phyloP scores from a whole-genome alignment of 352 stramenopile genomes.

The Blastocystis sp. region DNA sequence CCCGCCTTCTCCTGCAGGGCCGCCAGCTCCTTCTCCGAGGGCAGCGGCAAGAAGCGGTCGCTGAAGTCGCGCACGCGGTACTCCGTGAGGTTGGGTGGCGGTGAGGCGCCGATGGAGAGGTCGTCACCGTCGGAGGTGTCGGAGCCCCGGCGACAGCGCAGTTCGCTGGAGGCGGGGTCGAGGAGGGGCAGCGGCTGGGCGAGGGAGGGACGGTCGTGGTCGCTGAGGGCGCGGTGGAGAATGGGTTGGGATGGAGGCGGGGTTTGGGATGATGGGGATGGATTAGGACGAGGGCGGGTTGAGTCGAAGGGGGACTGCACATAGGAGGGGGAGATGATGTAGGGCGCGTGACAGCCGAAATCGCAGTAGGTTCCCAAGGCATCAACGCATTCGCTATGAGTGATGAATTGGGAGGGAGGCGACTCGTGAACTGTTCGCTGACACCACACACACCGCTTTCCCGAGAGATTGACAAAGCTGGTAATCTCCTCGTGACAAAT shows the following conservation, averaged over 20 bases:
- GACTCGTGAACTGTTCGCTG: slow-evolving; percentile 68
- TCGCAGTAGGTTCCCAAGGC: slow-evolving; percentile 42
- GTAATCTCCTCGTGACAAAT: slow-evolving; percentile 69
- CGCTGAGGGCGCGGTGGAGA: neutral
- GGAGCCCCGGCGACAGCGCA: slow-evolving; percentile 13
- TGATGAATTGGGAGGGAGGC: neutral
- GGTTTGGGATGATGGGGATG: neutral
- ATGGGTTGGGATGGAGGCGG: neutral
- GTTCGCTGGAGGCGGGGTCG: neutral
- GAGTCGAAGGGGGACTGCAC: slow-evolving; percentile 14
- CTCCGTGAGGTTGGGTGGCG: slow-evolving; percentile 16
- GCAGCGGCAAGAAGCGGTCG: neutral
- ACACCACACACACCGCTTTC: slow-evolving; percentile 67
- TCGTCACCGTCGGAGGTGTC: slow-evolving; percentile 1
- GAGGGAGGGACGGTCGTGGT: neutral
- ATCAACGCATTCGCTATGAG: slow-evolving; percentile 34
- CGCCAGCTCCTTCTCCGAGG: neutral
- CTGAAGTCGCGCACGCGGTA: neutral
- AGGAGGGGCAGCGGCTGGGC: neutral
- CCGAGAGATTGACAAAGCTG: slow-evolving; percentile 54
- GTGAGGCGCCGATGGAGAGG: slow-evolving; percentile 20
- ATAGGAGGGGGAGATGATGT: slow-evolving; percentile 65
- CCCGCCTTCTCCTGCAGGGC: neutral
- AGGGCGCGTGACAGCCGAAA: slow-evolving; percentile 15
- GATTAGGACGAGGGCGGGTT: neutral